phyloP scores from a whole-genome alignment of 805 yeast species.

The Aciculoconidium aculeatum region DNA sequence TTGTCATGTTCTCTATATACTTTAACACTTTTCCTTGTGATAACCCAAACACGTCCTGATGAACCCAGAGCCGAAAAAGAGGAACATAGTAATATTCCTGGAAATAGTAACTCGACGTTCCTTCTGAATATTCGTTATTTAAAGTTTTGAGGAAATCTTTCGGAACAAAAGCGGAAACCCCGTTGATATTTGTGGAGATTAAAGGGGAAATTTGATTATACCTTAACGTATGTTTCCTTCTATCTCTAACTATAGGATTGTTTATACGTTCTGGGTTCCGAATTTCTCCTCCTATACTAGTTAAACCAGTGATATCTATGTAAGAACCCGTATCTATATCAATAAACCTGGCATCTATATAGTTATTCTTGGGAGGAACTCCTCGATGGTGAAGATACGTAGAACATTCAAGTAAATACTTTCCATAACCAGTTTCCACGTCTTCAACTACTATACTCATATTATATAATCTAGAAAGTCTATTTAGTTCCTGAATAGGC shows the following conservation, averaged over 20 bases:
- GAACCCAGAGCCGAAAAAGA: constrained; percentile 7
- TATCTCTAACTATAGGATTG: no score
- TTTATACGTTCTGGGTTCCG: no score
- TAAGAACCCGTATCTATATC: constrained; percentile 12
- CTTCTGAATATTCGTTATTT: constrained; percentile 8
- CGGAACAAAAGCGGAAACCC: constrained; percentile 11
- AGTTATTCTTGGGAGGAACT: constrained; percentile 17
- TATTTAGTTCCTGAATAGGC: constrained; percentile 11
- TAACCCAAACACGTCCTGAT: constrained; percentile 7
- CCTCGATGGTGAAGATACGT: constrained; percentile 28
- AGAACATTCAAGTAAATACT: constrained; percentile 25
- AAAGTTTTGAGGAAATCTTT: constrained; percentile 7
- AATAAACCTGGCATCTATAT: constrained; percentile 13
- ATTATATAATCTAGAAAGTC: constrained; percentile 8
- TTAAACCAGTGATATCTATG: constrained; percentile 11
- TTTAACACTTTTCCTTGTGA: neutral
- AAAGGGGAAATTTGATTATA: constrained; percentile 14
- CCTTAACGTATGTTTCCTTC: constrained; percentile 28
- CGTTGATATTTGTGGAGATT: constrained; percentile 7
- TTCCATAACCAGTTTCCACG: constrained; percentile 15
- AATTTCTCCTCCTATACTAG: no score
- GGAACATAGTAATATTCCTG: constrained; percentile 9
- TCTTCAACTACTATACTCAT: constrained; percentile 12
- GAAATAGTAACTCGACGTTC: constrained; percentile 6
- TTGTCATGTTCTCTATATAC: constrained; percentile 6